Percentiles rank a stretch among this genome's conserved stretches.
Conservation (phyloP, 495 filamentous ascomycete species). For the Penicillium samsonianum region DNA sequence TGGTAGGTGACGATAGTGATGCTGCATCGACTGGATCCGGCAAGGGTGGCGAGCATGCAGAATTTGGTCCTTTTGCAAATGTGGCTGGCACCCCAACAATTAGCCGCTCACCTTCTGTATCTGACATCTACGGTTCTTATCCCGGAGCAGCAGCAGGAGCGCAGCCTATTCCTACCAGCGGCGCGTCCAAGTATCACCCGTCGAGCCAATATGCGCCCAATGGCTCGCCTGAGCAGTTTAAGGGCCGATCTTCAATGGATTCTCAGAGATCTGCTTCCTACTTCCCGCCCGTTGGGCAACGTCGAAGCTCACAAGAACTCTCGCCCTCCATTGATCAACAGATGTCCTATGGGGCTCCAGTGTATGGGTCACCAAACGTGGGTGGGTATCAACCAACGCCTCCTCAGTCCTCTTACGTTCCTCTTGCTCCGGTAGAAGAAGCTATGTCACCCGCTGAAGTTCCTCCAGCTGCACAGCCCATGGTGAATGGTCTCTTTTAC, state of each 20-base stretch:
- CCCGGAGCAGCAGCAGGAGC: slow-evolving; percentile 36
- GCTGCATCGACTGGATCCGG: slow-evolving; percentile 57
- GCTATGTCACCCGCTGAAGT: slow-evolving; percentile 32
- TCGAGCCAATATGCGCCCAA: slow-evolving; percentile 48
- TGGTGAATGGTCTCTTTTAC: slow-evolving; percentile 33
- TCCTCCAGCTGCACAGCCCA: slow-evolving; percentile 21
- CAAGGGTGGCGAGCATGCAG: slow-evolving; percentile 52
- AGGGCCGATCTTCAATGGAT: slow-evolving; percentile 48
- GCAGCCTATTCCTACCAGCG: slow-evolving; percentile 40
- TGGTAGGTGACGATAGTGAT: slow-evolving; percentile 84
- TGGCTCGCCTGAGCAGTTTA: slow-evolving; percentile 51
- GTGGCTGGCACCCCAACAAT: slow-evolving; percentile 79
- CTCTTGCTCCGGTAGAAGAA: slow-evolving; percentile 49
- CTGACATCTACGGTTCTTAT: slow-evolving; percentile 72
- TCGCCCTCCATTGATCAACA: slow-evolving; percentile 39
- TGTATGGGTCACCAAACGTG: slow-evolving; percentile 40
- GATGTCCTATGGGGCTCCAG: slow-evolving; percentile 29
- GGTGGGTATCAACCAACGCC: slow-evolving; percentile 51
- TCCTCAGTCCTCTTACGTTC: slow-evolving; percentile 51
- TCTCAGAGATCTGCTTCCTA: slow-evolving; percentile 44
- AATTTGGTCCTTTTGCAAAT: slow-evolving; percentile 77
- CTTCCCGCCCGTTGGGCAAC: slow-evolving; percentile 35
- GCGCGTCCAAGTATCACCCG: slow-evolving; percentile 67
- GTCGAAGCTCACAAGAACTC: slow-evolving; percentile 45
- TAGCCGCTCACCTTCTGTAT: slow-evolving; percentile 74